phyloP scores from a whole-genome alignment of 306 rosid species.

The Sphenostylis stenocarpa region DNA sequence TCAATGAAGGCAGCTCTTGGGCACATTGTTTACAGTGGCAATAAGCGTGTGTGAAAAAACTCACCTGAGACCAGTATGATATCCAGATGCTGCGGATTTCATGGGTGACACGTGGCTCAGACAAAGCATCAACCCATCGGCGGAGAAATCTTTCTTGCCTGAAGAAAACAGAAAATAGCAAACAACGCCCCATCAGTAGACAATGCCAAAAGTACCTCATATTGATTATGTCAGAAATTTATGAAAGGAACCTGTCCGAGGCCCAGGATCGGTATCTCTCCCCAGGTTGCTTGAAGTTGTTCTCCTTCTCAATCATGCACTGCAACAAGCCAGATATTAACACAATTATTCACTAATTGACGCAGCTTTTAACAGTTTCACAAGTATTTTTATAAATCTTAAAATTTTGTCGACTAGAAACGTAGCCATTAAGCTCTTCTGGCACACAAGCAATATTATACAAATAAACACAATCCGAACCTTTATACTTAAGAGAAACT shows the following conservation, averaged over 20 bases:
- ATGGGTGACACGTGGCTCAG: slow-evolving; percentile 70
- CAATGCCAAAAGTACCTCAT: neutral
- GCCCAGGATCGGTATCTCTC: slow-evolving; percentile 87
- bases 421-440: neutral
- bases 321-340: slow-evolving; percentile 33
- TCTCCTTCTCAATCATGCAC: slow-evolving; percentile 74
- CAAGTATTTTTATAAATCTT: neutral
- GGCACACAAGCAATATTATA: neutral
- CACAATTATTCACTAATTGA: neutral
- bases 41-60: neutral
- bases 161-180: neutral
- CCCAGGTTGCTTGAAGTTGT: slow-evolving; percentile 88
- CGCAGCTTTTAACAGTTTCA: neutral
- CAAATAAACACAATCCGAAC: neutral
- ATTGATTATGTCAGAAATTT: neutral
- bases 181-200: neutral
- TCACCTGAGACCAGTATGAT: slow-evolving; percentile 83
- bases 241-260: slow-evolving; percentile 61
- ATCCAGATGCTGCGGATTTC: slow-evolving; percentile 87
- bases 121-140: slow-evolving; percentile 67
- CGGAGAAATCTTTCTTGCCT: slow-evolving; percentile 79
- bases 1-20: neutral
- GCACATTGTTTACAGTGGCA: neutral
- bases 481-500: slow-evolving; percentile 10
- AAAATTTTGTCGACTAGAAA: neutral